Percentiles rank a stretch among this genome's conserved stretches.
phyloP scores from a whole-genome alignment of 2,329 filamentous ascomycete genomes.

The Alternaria novae-zelandiae region DNA sequence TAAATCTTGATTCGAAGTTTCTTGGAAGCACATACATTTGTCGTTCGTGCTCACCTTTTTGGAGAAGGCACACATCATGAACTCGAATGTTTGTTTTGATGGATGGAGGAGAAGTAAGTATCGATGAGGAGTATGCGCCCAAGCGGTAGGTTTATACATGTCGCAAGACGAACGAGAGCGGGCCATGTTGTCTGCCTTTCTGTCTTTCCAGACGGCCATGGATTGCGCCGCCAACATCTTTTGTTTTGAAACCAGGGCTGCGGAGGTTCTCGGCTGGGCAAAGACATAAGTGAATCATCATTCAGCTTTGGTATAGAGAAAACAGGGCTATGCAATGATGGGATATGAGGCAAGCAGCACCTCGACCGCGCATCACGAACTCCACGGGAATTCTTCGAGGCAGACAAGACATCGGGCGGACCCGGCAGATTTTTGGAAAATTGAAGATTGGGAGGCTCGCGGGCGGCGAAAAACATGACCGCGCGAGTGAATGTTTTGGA shows the following conservation, averaged over 20 bases:
- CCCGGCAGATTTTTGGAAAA: background rate
- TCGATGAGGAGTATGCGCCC: background rate
- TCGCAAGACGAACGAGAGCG: background rate
- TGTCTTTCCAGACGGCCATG: background rate
- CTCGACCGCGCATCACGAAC: no score
- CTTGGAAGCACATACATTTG: background rate
- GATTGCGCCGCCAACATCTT: background rate
- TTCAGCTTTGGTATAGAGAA: no score
- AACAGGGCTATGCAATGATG: background rate
- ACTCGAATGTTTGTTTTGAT: background rate
- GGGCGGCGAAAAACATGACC: background rate
- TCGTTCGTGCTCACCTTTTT: background rate
- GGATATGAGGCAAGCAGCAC: no score
- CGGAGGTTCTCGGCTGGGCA: no score
- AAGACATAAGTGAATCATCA: no score
- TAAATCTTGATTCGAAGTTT: background rate
- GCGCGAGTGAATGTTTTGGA: no score
- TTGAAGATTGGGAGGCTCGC: fast-evolving
- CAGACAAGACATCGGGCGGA: background rate
- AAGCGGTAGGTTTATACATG: background rate
- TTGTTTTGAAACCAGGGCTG: background rate
- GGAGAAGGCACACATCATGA: background rate
- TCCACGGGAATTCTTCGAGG: no score
- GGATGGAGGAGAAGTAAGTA: background rate
- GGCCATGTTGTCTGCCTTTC: background rate